Evolutionary conservation across 2,329 filamentous ascomycete species (phyloP).

Genomic region (Aspergillus sp.): DNA sequence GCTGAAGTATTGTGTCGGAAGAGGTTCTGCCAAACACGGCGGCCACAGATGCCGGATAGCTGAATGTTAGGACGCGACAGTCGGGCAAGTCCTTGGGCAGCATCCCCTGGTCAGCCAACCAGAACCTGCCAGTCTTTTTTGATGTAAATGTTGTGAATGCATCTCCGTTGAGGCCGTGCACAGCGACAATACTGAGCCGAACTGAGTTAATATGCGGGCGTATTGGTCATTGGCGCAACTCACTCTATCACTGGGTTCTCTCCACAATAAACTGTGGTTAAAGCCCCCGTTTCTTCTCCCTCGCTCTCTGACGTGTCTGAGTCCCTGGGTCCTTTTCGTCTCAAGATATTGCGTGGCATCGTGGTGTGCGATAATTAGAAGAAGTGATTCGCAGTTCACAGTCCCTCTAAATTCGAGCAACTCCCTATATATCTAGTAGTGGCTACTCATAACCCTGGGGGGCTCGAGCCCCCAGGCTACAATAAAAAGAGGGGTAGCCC

Average conservation of each 20-base stretch:
- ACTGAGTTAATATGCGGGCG: not conserved
- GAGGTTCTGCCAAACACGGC: not conserved
- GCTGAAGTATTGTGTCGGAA: not conserved
- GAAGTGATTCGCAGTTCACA: too few species aligned
- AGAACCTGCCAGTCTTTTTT: not conserved
- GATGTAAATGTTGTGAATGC: not conserved
- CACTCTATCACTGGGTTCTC: not conserved
- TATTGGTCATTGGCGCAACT: not conserved
- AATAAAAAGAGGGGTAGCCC: too few species aligned
- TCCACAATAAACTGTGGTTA: not conserved
- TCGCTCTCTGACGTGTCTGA: not conserved
- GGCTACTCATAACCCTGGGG: too few species aligned
- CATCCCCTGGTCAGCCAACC: not conserved
- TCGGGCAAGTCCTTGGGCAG: not conserved
- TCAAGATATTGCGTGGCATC: not conserved
- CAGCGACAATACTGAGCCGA: not conserved
- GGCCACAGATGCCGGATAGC: not conserved
- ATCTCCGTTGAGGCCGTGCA: not conserved
- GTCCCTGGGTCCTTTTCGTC: not conserved
- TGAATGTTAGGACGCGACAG: not conserved
- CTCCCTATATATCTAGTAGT: too few species aligned
- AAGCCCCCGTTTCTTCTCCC: not conserved
- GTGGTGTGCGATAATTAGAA: too few species aligned
- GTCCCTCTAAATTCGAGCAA: too few species aligned
- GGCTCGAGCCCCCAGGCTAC: too few species aligned